Percentiles rank a stretch among this genome's conserved stretches.
Evolutionary conservation across 352 stramenopile species (phyloP).

Genomic region (Phytophthora fragariae): DNA sequence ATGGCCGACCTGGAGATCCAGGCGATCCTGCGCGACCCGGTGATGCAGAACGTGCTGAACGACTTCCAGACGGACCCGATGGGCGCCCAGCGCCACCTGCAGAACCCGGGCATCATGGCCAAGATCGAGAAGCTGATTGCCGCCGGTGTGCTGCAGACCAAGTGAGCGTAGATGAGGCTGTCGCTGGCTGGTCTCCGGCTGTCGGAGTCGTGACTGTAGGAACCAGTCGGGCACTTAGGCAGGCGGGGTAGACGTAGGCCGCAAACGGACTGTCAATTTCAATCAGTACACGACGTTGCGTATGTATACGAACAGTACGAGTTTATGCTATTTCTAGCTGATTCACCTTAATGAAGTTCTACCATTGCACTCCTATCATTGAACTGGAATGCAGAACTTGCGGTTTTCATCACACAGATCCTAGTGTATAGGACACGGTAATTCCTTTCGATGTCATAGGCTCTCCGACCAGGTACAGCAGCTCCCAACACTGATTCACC

Average conservation of each 20-base stretch:
- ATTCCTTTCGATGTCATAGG: too few species aligned
- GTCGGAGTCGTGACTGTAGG: neutral
- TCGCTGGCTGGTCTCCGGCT: neutral
- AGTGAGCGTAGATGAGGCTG: slow-evolving; percentile 47
- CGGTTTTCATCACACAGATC: too few species aligned
- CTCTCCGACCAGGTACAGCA: neutral
- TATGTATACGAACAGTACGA: neutral
- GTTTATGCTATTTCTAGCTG: too few species aligned
- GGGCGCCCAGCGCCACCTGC: slow-evolving; percentile 88
- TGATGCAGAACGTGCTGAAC: too few species aligned
- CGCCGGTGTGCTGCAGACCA: slow-evolving; percentile 96
- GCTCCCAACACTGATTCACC: too few species aligned
- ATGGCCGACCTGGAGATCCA: slow-evolving; percentile 97
- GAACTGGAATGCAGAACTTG: too few species aligned
- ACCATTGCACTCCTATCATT: too few species aligned
- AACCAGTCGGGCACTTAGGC: neutral
- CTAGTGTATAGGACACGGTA: too few species aligned
- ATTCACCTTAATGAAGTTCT: too few species aligned
- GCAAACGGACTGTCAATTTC: neutral
- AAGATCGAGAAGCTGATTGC: slow-evolving; percentile 99
- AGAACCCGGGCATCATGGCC: slow-evolving; percentile 93
- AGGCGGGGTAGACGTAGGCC: neutral
- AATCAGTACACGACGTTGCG: neutral
- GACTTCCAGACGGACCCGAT: too few species aligned
- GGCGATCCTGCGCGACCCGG: slow-evolving; percentile 93